Evolutionary conservation across 2,329 filamentous ascomycete species (phyloP).

Genomic region (Thyridium curvatum): DNA sequence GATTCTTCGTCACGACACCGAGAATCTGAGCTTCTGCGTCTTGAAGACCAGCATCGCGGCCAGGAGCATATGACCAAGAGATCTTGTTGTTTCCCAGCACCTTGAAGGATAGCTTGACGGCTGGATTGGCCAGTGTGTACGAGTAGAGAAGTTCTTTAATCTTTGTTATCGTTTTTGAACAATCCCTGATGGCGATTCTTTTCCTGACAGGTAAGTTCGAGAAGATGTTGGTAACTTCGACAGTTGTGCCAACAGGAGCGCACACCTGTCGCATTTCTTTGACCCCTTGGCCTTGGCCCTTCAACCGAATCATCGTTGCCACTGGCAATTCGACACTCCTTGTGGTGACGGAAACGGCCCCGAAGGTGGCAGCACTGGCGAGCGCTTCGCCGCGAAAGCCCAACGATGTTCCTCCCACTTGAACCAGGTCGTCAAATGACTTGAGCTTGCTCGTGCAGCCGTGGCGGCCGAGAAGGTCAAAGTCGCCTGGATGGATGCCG

Average conservation of each 20-base stretch:
- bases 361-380: constrained; percentile 56
- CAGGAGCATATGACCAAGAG: constrained; percentile 59
- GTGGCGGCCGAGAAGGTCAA: constrained; percentile 53
- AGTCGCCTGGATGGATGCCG: constrained; percentile 60
- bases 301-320: constrained; percentile 43
- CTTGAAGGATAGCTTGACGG: constrained; percentile 54
- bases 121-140: constrained; percentile 61
- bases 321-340: constrained; percentile 54
- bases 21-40: constrained; percentile 59
- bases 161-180: constrained; percentile 46
- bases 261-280: constrained; percentile 29
- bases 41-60: constrained; percentile 36
- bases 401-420: constrained; percentile 51
- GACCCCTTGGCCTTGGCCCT: constrained; percentile 32
- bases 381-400: constrained; percentile 74
- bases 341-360: constrained; percentile 56
- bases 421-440: constrained; percentile 54
- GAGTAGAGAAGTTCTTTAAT: constrained; percentile 55
- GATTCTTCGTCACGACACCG: constrained; percentile 46
- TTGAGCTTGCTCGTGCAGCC: constrained; percentile 70
- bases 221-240: constrained; percentile 56
- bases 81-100: constrained; percentile 46
- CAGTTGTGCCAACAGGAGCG: constrained; percentile 62
- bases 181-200: constrained; percentile 50
- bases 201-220: constrained; percentile 56